Conservation (phyloP, 768 basidiomycete genomes). For the Rhizopogon salebrosus region DNA sequence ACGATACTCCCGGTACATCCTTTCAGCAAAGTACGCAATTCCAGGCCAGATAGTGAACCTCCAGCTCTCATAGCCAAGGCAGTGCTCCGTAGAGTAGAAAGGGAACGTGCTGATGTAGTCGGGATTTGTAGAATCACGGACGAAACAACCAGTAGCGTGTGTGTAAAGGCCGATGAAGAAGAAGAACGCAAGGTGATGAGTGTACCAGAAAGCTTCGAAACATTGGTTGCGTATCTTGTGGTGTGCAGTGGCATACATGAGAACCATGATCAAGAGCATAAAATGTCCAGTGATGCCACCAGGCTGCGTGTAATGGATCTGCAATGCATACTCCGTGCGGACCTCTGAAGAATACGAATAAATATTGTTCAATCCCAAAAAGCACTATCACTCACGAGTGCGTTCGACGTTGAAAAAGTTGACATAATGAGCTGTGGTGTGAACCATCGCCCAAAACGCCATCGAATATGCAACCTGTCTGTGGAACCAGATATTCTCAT, state of each 20-base stretch:
- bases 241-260: conserved; percentile 91
- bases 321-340: conserved; percentile 66
- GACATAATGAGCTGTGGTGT: conserved; percentile 90
- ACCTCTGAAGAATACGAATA: conserved; percentile 49
- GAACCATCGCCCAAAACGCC: conserved; percentile 90
- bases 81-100: conserved; percentile 84
- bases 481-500: conserved; percentile 97
- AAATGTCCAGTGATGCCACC: conserved; percentile 95
- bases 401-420: conserved; percentile 91
- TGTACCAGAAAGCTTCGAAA: conserved; percentile 98
- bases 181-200: conserved; percentile 91
- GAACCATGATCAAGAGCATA: conserved; percentile 90
- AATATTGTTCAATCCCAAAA: background rate
- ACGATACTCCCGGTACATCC: conserved; percentile 79
- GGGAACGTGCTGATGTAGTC: conserved; percentile 69
- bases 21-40: conserved; percentile 84
- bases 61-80: conserved; percentile 90
- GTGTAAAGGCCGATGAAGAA: conserved; percentile 89
- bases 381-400: conserved; percentile 52
- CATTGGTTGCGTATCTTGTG: conserved; percentile 82
- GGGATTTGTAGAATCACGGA: conserved; percentile 78
- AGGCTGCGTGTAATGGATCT: conserved; percentile 85
- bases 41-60: conserved; percentile 90
- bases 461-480: conserved; percentile 91
- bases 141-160: conserved; percentile 93